Evolutionary conservation across 306 rosid genomes (phyloP), one percentile per base, ranked within the genome.

Genomic region (Lathyrus tuberosus): DNA sequence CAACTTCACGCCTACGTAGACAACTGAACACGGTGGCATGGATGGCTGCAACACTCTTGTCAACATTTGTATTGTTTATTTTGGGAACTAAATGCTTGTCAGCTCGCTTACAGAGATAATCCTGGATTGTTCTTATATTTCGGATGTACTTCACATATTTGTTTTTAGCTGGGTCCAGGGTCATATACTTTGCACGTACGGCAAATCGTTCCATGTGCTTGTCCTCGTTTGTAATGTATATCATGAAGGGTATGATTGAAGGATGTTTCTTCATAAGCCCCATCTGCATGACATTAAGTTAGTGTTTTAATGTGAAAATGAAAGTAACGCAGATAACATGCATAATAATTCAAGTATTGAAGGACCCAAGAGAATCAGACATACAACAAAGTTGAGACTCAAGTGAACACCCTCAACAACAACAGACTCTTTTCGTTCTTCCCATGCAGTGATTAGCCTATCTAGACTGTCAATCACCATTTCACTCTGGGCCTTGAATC

Each of bases 401-500:
- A 94, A 60, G 81, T 94, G 98, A 83, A 94, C 98, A 61, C 98
- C 98, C 88, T 94, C 98, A 17, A 94, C 98, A 41, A 94, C 87
- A 26, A 94, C 97, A 0, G 98, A 94, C 70, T 94, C 92, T 73
- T 89, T 94, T 61, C 96, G 81, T 66, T 90, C 97, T 88, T 94
- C 98, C 97, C 98, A 94, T 26, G 92, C 85, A 65, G 98, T 94
- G 64, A 94, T 94, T 72, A 94, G 81, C 74, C 97, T 89, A 83
- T 94, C 98, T 71, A 94, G 98, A 88, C 98, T 94, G 87, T 94
- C 98, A 76, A 93, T 90, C 65, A 93, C 98, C 98, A 93, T 93
- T 80, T 93, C 98, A 79, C 98, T 88, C 78, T 93, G 98, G 6
- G 98, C 98, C 80, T 93, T 93, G 61, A 71, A 93, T 75, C 98